These are phyloP conservation scores for Trifolium fragiferum DNA, from an alignment of 306 rosid genomes.

Conservation along the genomic window DNA sequence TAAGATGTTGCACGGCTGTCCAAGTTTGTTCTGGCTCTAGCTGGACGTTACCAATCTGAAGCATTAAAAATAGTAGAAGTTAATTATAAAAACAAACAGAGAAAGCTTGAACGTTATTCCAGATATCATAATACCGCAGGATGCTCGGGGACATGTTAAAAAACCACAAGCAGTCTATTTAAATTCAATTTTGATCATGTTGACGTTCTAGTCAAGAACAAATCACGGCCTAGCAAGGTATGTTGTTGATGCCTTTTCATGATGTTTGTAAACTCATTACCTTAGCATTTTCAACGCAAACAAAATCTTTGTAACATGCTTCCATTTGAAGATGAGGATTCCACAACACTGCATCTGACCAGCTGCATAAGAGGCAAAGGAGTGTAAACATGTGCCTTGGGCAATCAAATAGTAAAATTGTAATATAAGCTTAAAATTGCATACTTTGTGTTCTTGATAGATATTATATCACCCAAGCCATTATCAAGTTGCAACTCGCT, in stretches of 20 bases:
- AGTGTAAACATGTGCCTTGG: constrained; percentile 34
- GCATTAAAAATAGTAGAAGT: constrained; percentile 34
- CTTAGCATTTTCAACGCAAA: constrained; percentile 97
- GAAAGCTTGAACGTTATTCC: constrained; percentile 20
- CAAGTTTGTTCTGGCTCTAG: constrained; percentile 82
- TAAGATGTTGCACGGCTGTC: constrained; percentile 84
- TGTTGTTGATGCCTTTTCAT: constrained; percentile 10
- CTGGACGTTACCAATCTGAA: constrained; percentile 76
- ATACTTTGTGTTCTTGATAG: constrained; percentile 80
- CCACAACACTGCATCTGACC: constrained; percentile 98
- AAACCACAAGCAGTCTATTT: constrained; percentile 6
- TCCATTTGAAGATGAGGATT: constrained; percentile 92
- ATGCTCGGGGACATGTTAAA: not conserved
- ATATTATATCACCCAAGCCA: constrained; percentile 84
- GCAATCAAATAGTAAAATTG: constrained; percentile 39
- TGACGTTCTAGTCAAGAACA: constrained; percentile 26
- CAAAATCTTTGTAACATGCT: constrained; percentile 91
- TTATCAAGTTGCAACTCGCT: constrained; percentile 75
- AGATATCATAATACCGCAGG: constrained; percentile 26
- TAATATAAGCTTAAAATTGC: constrained; percentile 38
- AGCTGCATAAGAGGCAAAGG: constrained; percentile 56
- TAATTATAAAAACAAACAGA: constrained; percentile 42
- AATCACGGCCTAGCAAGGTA: constrained; percentile 23
- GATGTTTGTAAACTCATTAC: constrained; percentile 51
- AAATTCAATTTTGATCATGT: constrained; percentile 27